Percentiles rank a stretch among this genome's conserved stretches.
phyloP scores from a whole-genome alignment of 768 basidiomycete genomes.

The Lentinus tigrinus region DNA sequence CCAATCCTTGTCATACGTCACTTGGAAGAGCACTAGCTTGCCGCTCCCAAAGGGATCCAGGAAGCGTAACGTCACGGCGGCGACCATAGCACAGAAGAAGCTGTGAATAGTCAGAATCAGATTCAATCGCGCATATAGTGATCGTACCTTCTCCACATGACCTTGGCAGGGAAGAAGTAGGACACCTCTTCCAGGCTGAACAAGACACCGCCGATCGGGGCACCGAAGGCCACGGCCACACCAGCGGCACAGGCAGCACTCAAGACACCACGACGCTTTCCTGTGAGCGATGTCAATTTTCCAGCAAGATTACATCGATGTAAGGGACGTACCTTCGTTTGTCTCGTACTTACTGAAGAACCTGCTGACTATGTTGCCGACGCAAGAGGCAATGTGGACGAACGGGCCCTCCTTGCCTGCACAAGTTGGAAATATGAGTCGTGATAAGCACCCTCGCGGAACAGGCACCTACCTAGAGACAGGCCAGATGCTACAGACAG shows the following conservation, averaged over 20 bases:
- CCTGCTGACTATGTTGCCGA: slow-evolving; percentile 91
- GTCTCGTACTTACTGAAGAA: slow-evolving; percentile 87
- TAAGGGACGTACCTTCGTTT: slow-evolving; percentile 70
- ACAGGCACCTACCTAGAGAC: slow-evolving; percentile 56
- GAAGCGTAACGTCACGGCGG: slow-evolving; percentile 89
- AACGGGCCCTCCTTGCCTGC: slow-evolving; percentile 73
- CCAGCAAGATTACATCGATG: background rate
- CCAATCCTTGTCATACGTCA: slow-evolving; percentile 93
- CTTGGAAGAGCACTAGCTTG: slow-evolving; percentile 89
- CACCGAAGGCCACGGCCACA: slow-evolving; percentile 96
- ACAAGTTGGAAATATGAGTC: background rate
- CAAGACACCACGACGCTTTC: slow-evolving; percentile 90
- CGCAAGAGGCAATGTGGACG: slow-evolving; percentile 90
- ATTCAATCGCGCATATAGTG: background rate
- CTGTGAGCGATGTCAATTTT: slow-evolving; percentile 37
- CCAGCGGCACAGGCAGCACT: slow-evolving; percentile 97
- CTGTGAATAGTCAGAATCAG: slow-evolving; percentile 44
- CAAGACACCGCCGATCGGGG: slow-evolving; percentile 90
- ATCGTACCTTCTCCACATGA: slow-evolving; percentile 89
- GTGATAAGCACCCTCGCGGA: background rate
- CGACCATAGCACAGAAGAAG: slow-evolving; percentile 98
- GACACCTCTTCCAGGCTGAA: slow-evolving; percentile 96
- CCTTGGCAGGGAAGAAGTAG: slow-evolving; percentile 96
- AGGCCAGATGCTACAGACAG: slow-evolving; percentile 92
- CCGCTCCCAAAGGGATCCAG: slow-evolving; percentile 96